phyloP scores from a whole-genome alignment of 768 basidiomycete genomes.

The Zangia roseola region DNA sequence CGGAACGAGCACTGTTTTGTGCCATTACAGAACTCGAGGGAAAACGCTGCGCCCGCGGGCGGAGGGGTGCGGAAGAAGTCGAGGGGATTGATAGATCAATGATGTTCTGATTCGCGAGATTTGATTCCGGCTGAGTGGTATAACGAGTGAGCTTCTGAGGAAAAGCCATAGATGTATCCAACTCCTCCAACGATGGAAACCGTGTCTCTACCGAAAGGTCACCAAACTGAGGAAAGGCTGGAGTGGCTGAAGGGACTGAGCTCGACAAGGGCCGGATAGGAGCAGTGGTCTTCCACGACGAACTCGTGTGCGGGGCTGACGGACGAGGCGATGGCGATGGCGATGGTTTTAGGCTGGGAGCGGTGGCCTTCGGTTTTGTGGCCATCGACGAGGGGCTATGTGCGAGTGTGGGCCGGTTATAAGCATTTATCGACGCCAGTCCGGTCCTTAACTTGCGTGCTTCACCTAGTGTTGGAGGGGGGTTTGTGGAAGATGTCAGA shows the following conservation, averaged over 20 bases:
- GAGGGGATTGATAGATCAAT: conserved; percentile 24
- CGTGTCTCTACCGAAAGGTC: conserved; percentile 62
- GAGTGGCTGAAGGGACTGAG: conserved; percentile 36
- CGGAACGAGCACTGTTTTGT: conserved; percentile 49
- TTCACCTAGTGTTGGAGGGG: conserved; percentile 71
- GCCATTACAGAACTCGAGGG: conserved; percentile 7
- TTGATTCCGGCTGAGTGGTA: conserved; percentile 16
- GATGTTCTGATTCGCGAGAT: conserved; percentile 13
- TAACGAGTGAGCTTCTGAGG: conserved; percentile 22
- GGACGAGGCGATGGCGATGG: conserved; percentile 33
- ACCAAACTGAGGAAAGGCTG: conserved; percentile 36
- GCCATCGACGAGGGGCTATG: conserved; percentile 15
- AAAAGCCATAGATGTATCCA: conserved; percentile 55
- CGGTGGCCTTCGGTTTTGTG: conserved; percentile 20
- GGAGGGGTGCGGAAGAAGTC: conserved; percentile 22
- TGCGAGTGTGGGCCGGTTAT: conserved; percentile 20
- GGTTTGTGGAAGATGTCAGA: conserved; percentile 41
- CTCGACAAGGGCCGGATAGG: conserved; percentile 27
- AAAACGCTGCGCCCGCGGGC: conserved; percentile 20
- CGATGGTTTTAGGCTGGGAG: conserved; percentile 18
- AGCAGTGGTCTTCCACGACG: conserved; percentile 21
- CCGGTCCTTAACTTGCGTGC: conserved; percentile 73
- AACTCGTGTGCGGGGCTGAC: conserved; percentile 11
- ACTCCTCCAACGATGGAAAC: conserved; percentile 86
- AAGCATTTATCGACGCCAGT: conserved; percentile 50